These are phyloP conservation scores for Leccinum subrobustum DNA, from an alignment of 1,284 basidiomycete genomes.

Conservation along the genomic window DNA sequence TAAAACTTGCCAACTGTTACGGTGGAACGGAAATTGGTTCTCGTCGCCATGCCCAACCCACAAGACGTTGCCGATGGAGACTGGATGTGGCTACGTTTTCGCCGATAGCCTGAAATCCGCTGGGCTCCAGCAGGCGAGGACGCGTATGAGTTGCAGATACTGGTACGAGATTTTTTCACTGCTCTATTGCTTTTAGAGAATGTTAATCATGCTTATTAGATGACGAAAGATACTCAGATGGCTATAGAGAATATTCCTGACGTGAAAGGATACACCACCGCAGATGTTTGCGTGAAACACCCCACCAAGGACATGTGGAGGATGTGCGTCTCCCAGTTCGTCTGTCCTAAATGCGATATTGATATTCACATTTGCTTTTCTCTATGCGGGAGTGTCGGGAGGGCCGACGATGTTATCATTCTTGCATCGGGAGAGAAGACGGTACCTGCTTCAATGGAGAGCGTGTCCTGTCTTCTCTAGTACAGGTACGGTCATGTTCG, in stretches of 20 bases:
- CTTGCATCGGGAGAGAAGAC: background rate
- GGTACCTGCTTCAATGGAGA: background rate
- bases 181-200: background rate
- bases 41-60: background rate
- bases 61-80: slow-evolving; percentile 16
- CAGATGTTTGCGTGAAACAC: slow-evolving; percentile 20
- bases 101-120: slow-evolving; percentile 17
- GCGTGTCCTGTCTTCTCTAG: background rate
- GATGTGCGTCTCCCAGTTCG: slow-evolving; percentile 9
- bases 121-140: slow-evolving; percentile 33
- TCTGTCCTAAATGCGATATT: no score
- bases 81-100: slow-evolving; percentile 35
- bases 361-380: background rate
- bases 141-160: slow-evolving; percentile 34
- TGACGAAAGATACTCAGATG: slow-evolving; percentile 16
- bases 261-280: slow-evolving; percentile 21
- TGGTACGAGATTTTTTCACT: slow-evolving; percentile 23
- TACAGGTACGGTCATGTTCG: background rate
- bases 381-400: background rate
- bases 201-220: slow-evolving; percentile 9
- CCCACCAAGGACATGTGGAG: slow-evolving; percentile 23
- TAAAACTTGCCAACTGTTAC: slow-evolving; percentile 18
- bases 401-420: background rate
- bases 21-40: slow-evolving; percentile 33
- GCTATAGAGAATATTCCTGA: slow-evolving; percentile 26